Evolutionary conservation across 179 eudicot species (phyloP).

Genomic region (Nepenthes alata): DNA sequence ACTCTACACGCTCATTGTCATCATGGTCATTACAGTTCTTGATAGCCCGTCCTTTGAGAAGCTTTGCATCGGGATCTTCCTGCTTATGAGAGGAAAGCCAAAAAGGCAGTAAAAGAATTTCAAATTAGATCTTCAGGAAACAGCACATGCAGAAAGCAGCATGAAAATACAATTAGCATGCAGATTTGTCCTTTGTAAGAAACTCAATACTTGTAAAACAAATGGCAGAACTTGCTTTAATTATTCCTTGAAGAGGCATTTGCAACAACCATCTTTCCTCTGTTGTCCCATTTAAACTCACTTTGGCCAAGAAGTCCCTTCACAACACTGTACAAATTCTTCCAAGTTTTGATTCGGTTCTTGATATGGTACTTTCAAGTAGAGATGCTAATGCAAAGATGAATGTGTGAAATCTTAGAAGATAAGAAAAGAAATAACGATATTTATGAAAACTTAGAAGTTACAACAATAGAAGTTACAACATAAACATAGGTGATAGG

Average conservation of each 20-base stretch:
- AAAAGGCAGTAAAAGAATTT: background rate
- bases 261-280: slow-evolving; percentile 6
- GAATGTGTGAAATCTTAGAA: too few relatives aligned
- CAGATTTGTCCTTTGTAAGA: background rate
- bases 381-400: background rate
- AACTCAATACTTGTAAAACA: background rate
- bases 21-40: slow-evolving; percentile 8
- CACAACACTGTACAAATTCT: slow-evolving; percentile 6
- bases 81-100: background rate
- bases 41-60: slow-evolving; percentile 10
- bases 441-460: slow-evolving; percentile 2
- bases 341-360: slow-evolving; percentile 11
- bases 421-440: too few relatives aligned
- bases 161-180: background rate
- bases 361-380: slow-evolving; percentile 10
- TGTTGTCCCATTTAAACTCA: slow-evolving; percentile 13
- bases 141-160: background rate
- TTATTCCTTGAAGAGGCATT: slow-evolving; percentile 5
- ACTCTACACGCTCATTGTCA: background rate
- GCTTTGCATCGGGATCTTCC: slow-evolving; percentile 8
- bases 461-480: slow-evolving; percentile 5
- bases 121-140: background rate
- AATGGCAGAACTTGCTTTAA: slow-evolving; percentile 5
- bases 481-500: background rate
- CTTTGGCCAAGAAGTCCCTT: slow-evolving; percentile 10